These are phyloP conservation scores for Salvia rosmarinus DNA, from an alignment of 257 asterid species.

Conservation along the genomic window DNA sequence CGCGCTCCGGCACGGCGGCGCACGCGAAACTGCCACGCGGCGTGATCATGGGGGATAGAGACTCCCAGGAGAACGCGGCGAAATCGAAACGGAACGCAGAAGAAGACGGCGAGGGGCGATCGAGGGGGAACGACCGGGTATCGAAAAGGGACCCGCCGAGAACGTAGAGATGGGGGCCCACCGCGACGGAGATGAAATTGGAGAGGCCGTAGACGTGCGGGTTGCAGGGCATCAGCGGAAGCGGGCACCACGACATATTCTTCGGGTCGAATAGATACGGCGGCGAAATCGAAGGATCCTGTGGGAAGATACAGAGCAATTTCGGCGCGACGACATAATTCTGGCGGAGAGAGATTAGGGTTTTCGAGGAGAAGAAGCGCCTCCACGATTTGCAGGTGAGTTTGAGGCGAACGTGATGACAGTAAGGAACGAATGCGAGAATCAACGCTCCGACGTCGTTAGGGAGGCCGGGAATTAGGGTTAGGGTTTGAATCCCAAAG, in stretches of 20 bases:
- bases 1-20: slow-evolving; percentile 56
- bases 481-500: slow-evolving; percentile 53
- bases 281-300: slow-evolving; percentile 76
- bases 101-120: slow-evolving; percentile 73
- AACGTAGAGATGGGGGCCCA: slow-evolving; percentile 71
- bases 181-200: slow-evolving; percentile 67
- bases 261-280: slow-evolving; percentile 77
- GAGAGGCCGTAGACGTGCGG: slow-evolving; percentile 82
- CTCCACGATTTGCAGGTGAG: slow-evolving; percentile 73
- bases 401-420: slow-evolving; percentile 82
- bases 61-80: slow-evolving; percentile 58
- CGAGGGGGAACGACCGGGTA: slow-evolving; percentile 79
- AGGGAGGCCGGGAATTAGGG: slow-evolving; percentile 82
- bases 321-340: slow-evolving; percentile 53
- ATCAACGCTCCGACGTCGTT: slow-evolving; percentile 75
- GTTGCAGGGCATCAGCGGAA: slow-evolving; percentile 90
- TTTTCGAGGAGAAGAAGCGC: slow-evolving; percentile 66
- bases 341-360: slow-evolving; percentile 63
- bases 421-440: slow-evolving; percentile 68
- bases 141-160: slow-evolving; percentile 92
- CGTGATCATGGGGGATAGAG: slow-evolving; percentile 71
- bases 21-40: slow-evolving; percentile 97
- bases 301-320: slow-evolving; percentile 73
- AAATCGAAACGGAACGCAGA: slow-evolving; percentile 68
- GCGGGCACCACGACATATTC: slow-evolving; percentile 69